Evolutionary conservation across 2,329 filamentous ascomycete species (phyloP).

Genomic region (Penicillium psychrosexuale): DNA sequence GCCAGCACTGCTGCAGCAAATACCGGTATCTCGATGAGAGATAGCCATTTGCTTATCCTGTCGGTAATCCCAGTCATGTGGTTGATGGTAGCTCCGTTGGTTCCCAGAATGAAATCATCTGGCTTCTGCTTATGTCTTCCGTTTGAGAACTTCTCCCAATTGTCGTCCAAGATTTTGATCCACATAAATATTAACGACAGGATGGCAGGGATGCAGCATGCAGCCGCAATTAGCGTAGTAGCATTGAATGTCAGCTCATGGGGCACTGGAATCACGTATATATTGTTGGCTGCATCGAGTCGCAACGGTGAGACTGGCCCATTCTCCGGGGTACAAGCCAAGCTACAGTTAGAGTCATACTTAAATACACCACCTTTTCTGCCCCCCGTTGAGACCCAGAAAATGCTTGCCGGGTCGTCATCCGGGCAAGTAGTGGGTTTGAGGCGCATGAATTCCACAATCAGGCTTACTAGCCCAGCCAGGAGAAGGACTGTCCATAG

Average conservation of each 20-base stretch:
- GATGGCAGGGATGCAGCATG: conserved; percentile 63
- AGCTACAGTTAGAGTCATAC: conserved; percentile 13
- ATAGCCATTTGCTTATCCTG: conserved; percentile 36
- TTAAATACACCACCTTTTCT: background rate
- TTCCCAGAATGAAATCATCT: conserved; percentile 50
- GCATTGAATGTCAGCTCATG: conserved; percentile 56
- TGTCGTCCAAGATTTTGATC: conserved; percentile 62
- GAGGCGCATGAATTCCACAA: conserved; percentile 62
- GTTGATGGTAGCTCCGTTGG: conserved; percentile 53
- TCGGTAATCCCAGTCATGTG: conserved; percentile 48
- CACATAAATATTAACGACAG: conserved; percentile 61
- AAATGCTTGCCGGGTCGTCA: conserved; percentile 39
- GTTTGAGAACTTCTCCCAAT: conserved; percentile 52
- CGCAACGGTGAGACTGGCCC: conserved; percentile 56
- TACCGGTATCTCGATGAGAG: conserved; percentile 55
- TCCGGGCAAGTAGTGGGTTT: conserved; percentile 44
- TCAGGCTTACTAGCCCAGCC: conserved; percentile 55
- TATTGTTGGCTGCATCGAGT: conserved; percentile 55
- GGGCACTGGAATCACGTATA: conserved; percentile 62
- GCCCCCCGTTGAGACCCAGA: conserved; percentile 33
- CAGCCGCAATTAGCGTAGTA: conserved; percentile 60
- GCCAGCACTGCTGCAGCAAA: conserved; percentile 55
- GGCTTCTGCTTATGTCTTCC: conserved; percentile 27
- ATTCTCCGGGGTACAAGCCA: conserved; percentile 5
- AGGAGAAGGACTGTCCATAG: conserved; percentile 62